phyloP scores from a whole-genome alignment of 75 land plant species.

The Sequoia sempervirens region DNA sequence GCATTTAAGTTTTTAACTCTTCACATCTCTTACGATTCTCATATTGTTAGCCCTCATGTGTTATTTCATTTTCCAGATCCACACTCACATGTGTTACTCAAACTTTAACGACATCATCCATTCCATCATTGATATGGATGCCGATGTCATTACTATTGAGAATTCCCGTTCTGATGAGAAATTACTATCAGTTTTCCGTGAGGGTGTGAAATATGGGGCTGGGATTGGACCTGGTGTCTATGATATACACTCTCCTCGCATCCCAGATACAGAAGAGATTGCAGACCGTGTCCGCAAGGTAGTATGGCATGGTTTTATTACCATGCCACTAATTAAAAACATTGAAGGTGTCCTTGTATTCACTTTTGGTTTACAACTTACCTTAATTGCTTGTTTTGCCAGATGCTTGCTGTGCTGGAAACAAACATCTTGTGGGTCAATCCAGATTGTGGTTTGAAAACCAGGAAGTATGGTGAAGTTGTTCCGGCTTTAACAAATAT shows the following conservation, averaged over 20 bases:
- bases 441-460: conserved; percentile 31
- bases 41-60: not conserved
- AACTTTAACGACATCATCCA: conserved; percentile 59
- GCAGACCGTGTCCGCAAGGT: conserved; percentile 53
- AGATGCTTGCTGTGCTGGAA: conserved; percentile 34
- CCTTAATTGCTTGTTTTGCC: not conserved
- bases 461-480: conserved; percentile 27
- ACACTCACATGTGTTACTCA: conserved; percentile 56
- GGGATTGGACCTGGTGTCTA: conserved; percentile 61
- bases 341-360: too few species aligned
- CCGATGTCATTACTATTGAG: conserved; percentile 60
- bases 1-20: not conserved
- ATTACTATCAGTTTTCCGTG: conserved; percentile 54
- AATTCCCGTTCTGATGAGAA: conserved; percentile 63
- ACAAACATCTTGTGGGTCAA: conserved; percentile 24
- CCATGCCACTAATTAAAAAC: not conserved
- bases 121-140: conserved; percentile 60
- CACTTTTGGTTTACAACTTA: not conserved
- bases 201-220: conserved; percentile 53
- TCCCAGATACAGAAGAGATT: conserved; percentile 46
- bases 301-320: not conserved
- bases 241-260: conserved; percentile 55
- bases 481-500: conserved; percentile 26
- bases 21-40: not conserved
- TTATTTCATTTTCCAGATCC: conserved; percentile 20